Conservation (phyloP, 306 rosid species). For the Prunus mira region DNA sequence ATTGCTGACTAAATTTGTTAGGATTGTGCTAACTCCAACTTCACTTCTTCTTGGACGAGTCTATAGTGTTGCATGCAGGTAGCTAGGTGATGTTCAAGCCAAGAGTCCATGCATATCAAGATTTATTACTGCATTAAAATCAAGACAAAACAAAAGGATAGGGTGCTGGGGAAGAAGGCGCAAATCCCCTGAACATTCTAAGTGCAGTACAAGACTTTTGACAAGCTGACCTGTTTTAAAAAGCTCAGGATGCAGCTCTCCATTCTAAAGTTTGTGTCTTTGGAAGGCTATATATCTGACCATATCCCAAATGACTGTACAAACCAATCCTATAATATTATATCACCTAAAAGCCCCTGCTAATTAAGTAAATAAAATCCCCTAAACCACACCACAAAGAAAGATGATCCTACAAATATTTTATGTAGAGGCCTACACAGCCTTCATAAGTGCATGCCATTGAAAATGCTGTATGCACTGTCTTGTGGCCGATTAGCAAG, state of each 20-base stretch:
- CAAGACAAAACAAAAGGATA: neutral
- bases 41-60: neutral
- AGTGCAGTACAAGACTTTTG: neutral
- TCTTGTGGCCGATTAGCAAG: constrained; percentile 33
- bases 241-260: constrained; percentile 48
- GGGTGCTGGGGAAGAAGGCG: neutral
- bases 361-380: neutral
- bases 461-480: constrained; percentile 43
- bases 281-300: constrained; percentile 33
- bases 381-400: constrained; percentile 5
- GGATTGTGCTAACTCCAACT: neutral
- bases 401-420: neutral
- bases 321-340: constrained; percentile 32
- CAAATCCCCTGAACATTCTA: neutral
- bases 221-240: constrained; percentile 50
- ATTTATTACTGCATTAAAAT: neutral
- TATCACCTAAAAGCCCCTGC: constrained; percentile 15
- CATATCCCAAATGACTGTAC: constrained; percentile 46
- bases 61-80: neutral
- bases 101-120: neutral
- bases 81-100: too few species aligned
- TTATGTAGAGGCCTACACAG: neutral
- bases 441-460: constrained; percentile 51
- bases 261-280: constrained; percentile 30
- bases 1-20: too few species aligned